Evolutionary conservation across 148 eudicot genomes (phyloP).

Genomic region (Chenopodium formosanum): DNA sequence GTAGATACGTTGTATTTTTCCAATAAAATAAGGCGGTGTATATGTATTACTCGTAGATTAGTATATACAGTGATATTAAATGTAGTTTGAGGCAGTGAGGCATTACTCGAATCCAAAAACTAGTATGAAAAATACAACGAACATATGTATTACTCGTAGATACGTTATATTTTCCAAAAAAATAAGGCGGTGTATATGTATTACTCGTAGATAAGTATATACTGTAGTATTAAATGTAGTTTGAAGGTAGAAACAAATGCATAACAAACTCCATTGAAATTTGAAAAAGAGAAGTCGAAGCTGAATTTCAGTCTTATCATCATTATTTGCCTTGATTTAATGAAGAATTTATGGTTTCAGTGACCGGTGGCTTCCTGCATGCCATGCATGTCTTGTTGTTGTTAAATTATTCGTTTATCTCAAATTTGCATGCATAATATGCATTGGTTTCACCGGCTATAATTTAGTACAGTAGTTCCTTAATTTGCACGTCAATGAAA

Average conservation of each 20-base stretch:
- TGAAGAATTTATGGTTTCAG: neutral
- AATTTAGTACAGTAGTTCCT: slow-evolving; percentile 4
- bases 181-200: too few species aligned
- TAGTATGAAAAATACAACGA: too few species aligned
- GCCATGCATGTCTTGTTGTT: slow-evolving; percentile 19
- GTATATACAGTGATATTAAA: neutral
- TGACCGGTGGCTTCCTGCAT: slow-evolving; percentile 19
- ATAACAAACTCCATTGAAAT: slow-evolving; percentile 8
- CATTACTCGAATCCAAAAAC: too few species aligned
- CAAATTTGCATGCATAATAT: slow-evolving; percentile 18
- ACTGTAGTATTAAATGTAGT: neutral
- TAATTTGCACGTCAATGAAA: neutral
- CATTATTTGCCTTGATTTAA: neutral
- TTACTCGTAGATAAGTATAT: neutral
- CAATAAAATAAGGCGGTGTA: too few species aligned
- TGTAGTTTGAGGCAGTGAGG: neutral
- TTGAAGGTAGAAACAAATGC: neutral
- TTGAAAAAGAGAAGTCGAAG: slow-evolving; percentile 16
- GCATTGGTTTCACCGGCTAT: slow-evolving; percentile 9
- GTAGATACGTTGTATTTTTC: too few species aligned
- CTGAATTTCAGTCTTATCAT: neutral
- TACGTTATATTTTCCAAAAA: too few species aligned
- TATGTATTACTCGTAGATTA: too few species aligned
- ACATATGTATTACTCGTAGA: too few species aligned
- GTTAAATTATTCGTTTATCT: neutral